Evolutionary conservation across 768 basidiomycete species (phyloP), one percentile per base, ranked within the genome.

Genomic region (Royoungia palumana): DNA sequence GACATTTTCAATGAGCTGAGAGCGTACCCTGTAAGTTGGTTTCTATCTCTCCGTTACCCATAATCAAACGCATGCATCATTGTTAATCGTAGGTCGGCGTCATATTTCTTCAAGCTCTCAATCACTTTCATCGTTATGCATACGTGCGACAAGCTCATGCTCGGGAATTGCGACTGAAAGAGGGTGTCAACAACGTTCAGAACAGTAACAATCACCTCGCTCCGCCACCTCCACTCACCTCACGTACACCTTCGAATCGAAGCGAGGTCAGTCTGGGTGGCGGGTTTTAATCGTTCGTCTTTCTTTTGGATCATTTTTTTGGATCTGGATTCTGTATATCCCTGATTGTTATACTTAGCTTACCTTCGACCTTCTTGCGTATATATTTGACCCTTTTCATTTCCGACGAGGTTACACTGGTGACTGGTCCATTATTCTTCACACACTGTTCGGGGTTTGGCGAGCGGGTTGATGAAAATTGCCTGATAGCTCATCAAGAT

Each of bases 101-200:
- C 17, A 73, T 87, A 45, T 90, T 85, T 62, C 68, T 94, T 30
- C 82, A 87, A 61, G 72, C 80, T 10, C 75, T 95, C 21, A 95
- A 94, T 63, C 86, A 89, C 58, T 95, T 94, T 65, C 90, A 93
- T 61, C 82, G 89, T 4, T 87, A 90, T 50, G 88, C 93, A 0
- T 94, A 91, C 60, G 82, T 89, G 21, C 80, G 92, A 37, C 85
- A 89, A 64, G 89, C 89, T 0, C 79, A 88, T 61, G 80, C 80
- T 13, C 75, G 78, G 30, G 85, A 90, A 52, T 69, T 56, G 6
- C 65, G 67, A n/a, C 36, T 54, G 0, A 64, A 62, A 46, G 74
- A 75, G n/a, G 50, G 64, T 10, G 24, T 47, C 12, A 40, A 22
- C 4, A 30, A 25, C n/a, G 19, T 6, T 27, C 16, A 27, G 7